These are phyloP conservation scores for Phytophthora hybrid DNA, from an alignment of 352 stramenopile genomes.

Conservation along the genomic window DNA sequence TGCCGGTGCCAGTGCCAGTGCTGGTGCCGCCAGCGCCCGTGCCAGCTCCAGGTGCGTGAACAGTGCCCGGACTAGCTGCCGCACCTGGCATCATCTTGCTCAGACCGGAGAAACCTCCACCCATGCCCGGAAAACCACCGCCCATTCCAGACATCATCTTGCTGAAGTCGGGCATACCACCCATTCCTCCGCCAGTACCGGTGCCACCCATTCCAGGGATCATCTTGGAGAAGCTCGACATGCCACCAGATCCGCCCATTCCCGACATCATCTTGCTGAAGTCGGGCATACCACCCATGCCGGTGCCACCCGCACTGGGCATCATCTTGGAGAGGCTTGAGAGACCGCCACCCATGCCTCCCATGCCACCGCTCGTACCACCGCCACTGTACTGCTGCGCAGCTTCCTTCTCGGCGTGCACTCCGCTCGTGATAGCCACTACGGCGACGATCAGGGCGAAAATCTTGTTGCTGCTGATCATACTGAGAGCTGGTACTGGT, in stretches of 20 bases:
- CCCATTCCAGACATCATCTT: constrained; percentile 11
- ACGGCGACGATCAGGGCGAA: background rate
- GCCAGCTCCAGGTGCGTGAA: background rate
- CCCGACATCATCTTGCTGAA: constrained; percentile 9
- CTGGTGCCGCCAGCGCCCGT: background rate
- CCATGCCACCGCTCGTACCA: background rate
- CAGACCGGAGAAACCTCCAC: background rate
- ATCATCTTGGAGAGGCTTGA: background rate
- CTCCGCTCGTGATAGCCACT: background rate
- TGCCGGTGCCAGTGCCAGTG: background rate
- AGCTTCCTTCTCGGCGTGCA: background rate
- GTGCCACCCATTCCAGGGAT: constrained; percentile 1
- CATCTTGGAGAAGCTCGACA: background rate
- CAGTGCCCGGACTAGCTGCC: background rate
- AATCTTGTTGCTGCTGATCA: background rate
- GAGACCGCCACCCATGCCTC: background rate
- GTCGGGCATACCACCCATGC: background rate
- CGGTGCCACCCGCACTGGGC: background rate
- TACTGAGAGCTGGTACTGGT: too few species aligned
- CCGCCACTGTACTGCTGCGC: background rate
- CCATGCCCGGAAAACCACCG: background rate
- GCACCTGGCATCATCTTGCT: constrained; percentile 3
- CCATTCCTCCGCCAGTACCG: background rate
- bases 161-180: background rate
- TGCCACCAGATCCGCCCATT: background rate